Evolutionary conservation across 768 basidiomycete genomes (phyloP), one percentile per base, ranked within the genome.

Genomic region (Agaricus sinodeliciosus): DNA sequence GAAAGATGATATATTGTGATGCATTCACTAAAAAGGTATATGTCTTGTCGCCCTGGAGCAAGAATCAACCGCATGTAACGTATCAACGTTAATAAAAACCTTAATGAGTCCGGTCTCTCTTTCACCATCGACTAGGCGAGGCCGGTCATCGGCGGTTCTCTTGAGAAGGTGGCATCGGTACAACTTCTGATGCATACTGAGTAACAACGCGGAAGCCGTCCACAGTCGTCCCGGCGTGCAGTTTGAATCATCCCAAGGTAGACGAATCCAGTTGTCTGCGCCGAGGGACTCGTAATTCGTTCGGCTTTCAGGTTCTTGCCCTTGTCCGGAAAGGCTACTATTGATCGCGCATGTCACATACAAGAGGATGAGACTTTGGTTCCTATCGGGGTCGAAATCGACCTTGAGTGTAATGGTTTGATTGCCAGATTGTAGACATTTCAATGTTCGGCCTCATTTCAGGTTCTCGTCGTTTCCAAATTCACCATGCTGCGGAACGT

Each of bases 371-470:
- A 9, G 42, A 16, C 22, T 22, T 28, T 45, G 51, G 9, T 27
- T 45, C 13, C 61, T 57, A 25, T 65, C 63, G 22, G 57, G 34
- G 11, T 51, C 34, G 0, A 54, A 48, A 40, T 58, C 54, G 25
- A 53, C 44, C 34, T 43, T n/a, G 35, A 27, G n/a, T 60, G 55
- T 11, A 58, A 58, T 37, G 52, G 49, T n/a, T 45, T 35, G 5
- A 45, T 55, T 11, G 34, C 19, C 18, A 61, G 35, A 40, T 62
- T 57, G 49, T 58, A 66, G 18, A 59, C 37, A 28, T 48, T 40
- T 2, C 64, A 41, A 11, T 26, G 51, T 16, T 64, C 60, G 4
- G 55, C 51, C 27, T 55, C 57, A 8, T 57, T 16, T 41, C 57
- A 55, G 0, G 39, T 56, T 35, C 52, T 60, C 6, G 42, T 49